These are phyloP conservation scores for Zymoseptoria pseudotritici DNA, from an alignment of 2,329 filamentous ascomycete species.

Conservation along the genomic window DNA sequence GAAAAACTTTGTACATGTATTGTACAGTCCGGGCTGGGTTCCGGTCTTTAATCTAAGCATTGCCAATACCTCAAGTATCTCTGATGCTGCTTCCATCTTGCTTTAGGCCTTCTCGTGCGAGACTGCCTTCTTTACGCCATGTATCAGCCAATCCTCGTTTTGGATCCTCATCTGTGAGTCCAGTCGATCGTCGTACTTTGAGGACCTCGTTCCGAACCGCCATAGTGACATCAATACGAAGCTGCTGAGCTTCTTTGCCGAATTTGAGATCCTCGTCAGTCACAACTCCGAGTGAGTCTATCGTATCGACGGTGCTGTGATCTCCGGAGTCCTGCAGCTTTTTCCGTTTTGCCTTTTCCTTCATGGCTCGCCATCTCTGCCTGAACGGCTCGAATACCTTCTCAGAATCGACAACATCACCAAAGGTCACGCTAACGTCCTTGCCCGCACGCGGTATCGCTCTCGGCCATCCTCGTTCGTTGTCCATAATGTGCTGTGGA, in stretches of 20 bases:
- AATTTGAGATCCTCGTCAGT: constrained; percentile 61
- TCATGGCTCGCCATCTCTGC: constrained; percentile 63
- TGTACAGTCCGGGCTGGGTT: neutral
- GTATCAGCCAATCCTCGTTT: constrained; percentile 72
- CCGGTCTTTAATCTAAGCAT: neutral
- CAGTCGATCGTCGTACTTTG: constrained; percentile 64
- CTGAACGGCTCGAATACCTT: constrained; percentile 70
- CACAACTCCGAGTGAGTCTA: constrained; percentile 47
- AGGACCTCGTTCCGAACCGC: constrained; percentile 72
- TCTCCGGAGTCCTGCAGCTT: constrained; percentile 27
- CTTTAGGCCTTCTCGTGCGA: constrained; percentile 49
- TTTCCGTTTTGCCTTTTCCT: constrained; percentile 44
- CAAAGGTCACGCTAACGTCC: constrained; percentile 66
- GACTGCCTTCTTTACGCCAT: constrained; percentile 55
- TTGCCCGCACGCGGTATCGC: constrained; percentile 71
- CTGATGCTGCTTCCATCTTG: constrained; percentile 54
- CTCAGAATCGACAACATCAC: constrained; percentile 67
- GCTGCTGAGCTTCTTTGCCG: constrained; percentile 64
- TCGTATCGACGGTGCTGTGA: constrained; percentile 1
- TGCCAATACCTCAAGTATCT: constrained; percentile 39
- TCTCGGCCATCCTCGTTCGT: constrained; percentile 69
- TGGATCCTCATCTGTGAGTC: constrained; percentile 73
- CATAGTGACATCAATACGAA: constrained; percentile 73
- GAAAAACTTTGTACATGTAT: neutral
- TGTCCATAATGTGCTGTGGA: constrained; percentile 79